Base-by-base conservation (phyloP, 495 filamentous ascomycete species). In the Glonium stellatum region DNA sequence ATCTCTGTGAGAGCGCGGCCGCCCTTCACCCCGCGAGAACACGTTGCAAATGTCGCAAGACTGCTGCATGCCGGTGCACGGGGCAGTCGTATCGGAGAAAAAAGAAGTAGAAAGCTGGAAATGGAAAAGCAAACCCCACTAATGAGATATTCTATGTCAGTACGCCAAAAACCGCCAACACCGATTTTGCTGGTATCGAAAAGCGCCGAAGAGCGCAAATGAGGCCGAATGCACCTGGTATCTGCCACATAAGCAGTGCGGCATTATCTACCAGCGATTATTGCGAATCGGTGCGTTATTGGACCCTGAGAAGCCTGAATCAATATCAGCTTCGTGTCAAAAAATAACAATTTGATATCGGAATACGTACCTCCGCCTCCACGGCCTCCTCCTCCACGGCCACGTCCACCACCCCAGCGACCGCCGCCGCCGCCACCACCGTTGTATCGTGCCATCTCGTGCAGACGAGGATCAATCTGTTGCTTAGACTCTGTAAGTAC, bases 401-500 rank as follows among this genome's bases (percentile, higher is more conserved):
- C 81, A 62, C 87, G 80, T 55, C 90, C 88, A 64, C 73, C 67
- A 54, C 69, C 69, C 46, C 69, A 59, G 23, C 70, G 55, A 54
- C 71, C 60, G 22, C 72, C 68, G 25, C 72, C 68, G 25, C 73
- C 72, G 31, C 92, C 92, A 54, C 92, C 90, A 61, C 91, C 89
- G 70, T 88, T 79, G 75, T 90, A 96, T 72, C 93, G 89, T 57
- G 85, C 85, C 93, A 97, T 97, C 79, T 98, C 93, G 60, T 84
- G 82, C 59, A 98, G 87, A 75, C 89, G 84, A 68, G 93, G 93
- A 70, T 97, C 95, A 74, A 98, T 90, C 76, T 96, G 89, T 78
- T 98, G 93, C 80, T 98, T 98, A 63, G 93, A 92, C 76, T 98
- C 93, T 65, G 85, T 87, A 65, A 98, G 88, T 63, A 98, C 88